Evolutionary conservation across 2,329 filamentous ascomycete species (phyloP), one percentile per base, ranked within the genome.

Genomic region (Aspergillus awamori): DNA sequence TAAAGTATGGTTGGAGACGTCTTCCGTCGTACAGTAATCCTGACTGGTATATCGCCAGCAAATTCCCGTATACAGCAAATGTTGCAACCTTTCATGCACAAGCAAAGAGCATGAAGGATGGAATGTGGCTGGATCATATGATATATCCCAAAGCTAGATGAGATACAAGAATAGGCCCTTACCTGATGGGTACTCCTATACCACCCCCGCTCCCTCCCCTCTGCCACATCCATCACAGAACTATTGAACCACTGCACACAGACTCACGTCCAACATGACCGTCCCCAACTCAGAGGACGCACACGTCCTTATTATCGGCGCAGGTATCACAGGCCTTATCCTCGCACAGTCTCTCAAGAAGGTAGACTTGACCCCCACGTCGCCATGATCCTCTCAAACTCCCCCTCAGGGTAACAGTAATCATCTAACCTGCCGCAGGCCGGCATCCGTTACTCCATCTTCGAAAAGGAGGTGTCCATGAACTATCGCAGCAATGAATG

Each of bases 401-500:
- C 11, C 33, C 33, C 33, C 33, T 5, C 33, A 5, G 11, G 11
- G 33, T 36, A 36, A 36, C 33, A 36, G 33, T 36, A 6, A 36
- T 4, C 2, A 5, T 36, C 20, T 55, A 39, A 28, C 28, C 10
- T 36, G 33, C 20, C 6, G 33, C 8, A 61, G 59, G 38, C 45
- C 13, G 48, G 48, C 13, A 61, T 61, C 54, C 47, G 17, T 13
- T 61, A 57, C 47, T 30, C 59, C 8, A 61, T 61, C 20, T 61
- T 53, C 36, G 59, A 61, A 13, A 38, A 49, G 30, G 59, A 61
- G n/a, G n/a, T n/a, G 7, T 26, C 53, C 2, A 28, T 61, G 24
- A 57, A 61, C 24, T 61, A 57, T 15, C 53, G 59, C 54, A 61
- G 59, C 53, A 61, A 61, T 54, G 59, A 61, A 47, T 61, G 59